Base-by-base conservation (phyloP, 129 eudicot genomes). In the Solidago caesia region DNA sequence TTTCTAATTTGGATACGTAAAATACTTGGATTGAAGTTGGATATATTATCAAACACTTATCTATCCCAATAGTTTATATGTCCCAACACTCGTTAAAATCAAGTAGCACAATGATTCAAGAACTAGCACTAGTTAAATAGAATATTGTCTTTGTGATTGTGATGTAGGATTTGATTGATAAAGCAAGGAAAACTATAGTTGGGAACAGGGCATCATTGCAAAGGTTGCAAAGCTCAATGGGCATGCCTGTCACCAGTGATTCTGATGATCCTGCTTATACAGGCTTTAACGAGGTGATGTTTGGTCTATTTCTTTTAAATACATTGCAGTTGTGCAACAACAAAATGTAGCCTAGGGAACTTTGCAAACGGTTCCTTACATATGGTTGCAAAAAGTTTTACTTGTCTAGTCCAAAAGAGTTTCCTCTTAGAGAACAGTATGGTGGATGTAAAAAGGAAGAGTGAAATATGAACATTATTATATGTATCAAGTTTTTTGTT, bases 111-210 rank as follows among this genome's bases (percentile, higher is more conserved):
- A 29, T 72, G 45, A 13, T 8, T 44, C 41, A 59, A 15, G 29
- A 46, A 15, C 14, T 13, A 45, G 12, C 47, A 26, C 46, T 4
- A 9, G 46, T 62, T 58, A 49, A 58, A 25, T 48, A 47, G 14
- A 70, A 61, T 11, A 49, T 71, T 29, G 5, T 29, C 39, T 15
- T 75, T 60, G 64, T 70, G 75, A 46, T 71, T 56, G 6, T 71
- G 70, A 14, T 70, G 64, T 77, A 93, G 97, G 96, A 90, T 79
- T 79, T 90, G 81, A 90, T 93, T 75, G 98, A 93, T 81, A 93
- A 90, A 78, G 97, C 98, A 25, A 83, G 91, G 81, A 80, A 89
- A 75, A 82, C 79, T 72, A 75, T 93, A 76, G 88, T 90, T 29
- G 91, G 91, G 49, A 93, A 93, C 80, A 86, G 91, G 69, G 77